Conservation (phyloP, 2,329 filamentous ascomycete genomes). For the Chrysosporium queenslandicum region DNA sequence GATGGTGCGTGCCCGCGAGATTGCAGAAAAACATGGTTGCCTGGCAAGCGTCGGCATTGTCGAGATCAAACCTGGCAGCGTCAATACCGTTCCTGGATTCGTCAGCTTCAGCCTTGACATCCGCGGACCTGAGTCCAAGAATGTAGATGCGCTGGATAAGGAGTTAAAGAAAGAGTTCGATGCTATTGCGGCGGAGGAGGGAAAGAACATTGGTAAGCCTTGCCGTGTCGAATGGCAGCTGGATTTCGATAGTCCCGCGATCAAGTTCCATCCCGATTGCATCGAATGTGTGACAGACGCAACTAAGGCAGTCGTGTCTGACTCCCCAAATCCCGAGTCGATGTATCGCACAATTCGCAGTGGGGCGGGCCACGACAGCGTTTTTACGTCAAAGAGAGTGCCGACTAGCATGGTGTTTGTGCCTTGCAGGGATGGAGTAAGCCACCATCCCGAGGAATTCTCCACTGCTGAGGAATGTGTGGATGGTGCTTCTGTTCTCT, state of each 20-base stretch:
- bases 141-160: conserved; percentile 49
- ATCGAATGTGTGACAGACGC: conserved; percentile 54
- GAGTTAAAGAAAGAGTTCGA: conserved; percentile 50
- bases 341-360: conserved; percentile 47
- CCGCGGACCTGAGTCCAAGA: conserved; percentile 48
- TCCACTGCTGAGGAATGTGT: conserved; percentile 51
- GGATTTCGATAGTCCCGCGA: conserved; percentile 52
- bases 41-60: conserved; percentile 63
- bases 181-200: conserved; percentile 48
- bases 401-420: conserved; percentile 60
- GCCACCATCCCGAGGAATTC: conserved; percentile 55
- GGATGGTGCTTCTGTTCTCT: conserved; percentile 40
- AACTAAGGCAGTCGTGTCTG: conserved; percentile 48
- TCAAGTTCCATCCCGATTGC: conserved; percentile 57
- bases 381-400: conserved; percentile 49
- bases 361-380: conserved; percentile 57
- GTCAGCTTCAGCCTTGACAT: conserved; percentile 62
- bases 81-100: conserved; percentile 61
- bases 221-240: conserved; percentile 50
- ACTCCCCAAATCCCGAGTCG: conserved; percentile 35
- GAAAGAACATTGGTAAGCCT: conserved; percentile 43
- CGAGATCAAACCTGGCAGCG: conserved; percentile 54
- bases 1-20: conserved; percentile 55
- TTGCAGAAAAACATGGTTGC: conserved; percentile 51
- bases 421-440: conserved; percentile 53